phyloP scores from a whole-genome alignment of 2,329 filamentous ascomycete genomes.

The Arthrobotrys sinensis region DNA sequence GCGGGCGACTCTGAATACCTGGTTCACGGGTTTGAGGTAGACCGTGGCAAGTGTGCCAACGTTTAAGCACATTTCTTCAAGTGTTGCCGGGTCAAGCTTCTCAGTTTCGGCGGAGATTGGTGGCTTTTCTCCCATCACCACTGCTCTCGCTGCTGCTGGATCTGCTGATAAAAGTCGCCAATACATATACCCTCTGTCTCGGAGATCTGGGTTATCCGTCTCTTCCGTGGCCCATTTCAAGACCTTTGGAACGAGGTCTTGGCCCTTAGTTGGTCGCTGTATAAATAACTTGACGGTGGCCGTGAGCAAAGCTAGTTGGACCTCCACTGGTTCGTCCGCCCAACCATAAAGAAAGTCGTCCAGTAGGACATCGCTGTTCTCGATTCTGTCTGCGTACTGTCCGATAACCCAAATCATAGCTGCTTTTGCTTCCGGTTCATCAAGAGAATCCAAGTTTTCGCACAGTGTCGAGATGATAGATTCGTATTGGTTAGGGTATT shows the following conservation, averaged over 20 bases:
- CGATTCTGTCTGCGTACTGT: slow-evolving; percentile 96
- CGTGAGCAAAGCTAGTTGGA: slow-evolving; percentile 92
- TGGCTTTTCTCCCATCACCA: slow-evolving; percentile 98
- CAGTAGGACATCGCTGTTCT: slow-evolving; percentile 92
- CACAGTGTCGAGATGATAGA: slow-evolving; percentile 96
- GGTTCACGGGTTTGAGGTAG: slow-evolving; percentile 97
- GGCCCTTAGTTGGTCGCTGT: slow-evolving; percentile 93
- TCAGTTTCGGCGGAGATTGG: slow-evolving; percentile 96
- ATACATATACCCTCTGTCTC: slow-evolving; percentile 98
- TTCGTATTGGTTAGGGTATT: slow-evolving; percentile 99
- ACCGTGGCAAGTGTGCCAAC: slow-evolving; percentile 97
- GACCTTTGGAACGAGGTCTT: slow-evolving; percentile 92
- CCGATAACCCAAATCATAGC: slow-evolving; percentile 99
- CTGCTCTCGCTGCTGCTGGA: slow-evolving; percentile 84
- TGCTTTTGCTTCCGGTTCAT: slow-evolving; percentile 97
- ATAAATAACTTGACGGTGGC: slow-evolving; percentile 99
- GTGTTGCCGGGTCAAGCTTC: slow-evolving; percentile 87
- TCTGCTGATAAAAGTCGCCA: slow-evolving; percentile 96
- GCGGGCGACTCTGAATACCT: slow-evolving; percentile 91
- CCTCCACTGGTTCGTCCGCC: slow-evolving; percentile 93
- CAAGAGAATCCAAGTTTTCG: slow-evolving; percentile 94
- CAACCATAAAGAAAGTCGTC: slow-evolving; percentile 97
- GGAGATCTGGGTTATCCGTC: slow-evolving; percentile 97
- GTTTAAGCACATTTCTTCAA: slow-evolving; percentile 97
- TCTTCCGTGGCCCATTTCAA: slow-evolving; percentile 99